phyloP scores from a whole-genome alignment of 2,329 filamentous ascomycete genomes.

The Aureobasidium lini region DNA sequence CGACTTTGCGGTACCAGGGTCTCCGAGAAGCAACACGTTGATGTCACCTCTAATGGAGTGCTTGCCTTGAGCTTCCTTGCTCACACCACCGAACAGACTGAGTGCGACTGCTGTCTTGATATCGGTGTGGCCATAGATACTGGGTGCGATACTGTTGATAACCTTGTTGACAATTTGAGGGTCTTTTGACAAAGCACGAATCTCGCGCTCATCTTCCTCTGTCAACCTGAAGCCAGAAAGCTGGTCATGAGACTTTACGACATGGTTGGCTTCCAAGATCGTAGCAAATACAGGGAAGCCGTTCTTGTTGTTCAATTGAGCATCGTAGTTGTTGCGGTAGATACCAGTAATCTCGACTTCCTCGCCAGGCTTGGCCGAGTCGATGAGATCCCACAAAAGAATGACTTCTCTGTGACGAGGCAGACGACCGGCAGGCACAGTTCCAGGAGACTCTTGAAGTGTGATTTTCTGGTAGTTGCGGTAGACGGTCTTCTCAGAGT shows the following conservation, averaged over 20 bases:
- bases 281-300: constrained; percentile 98
- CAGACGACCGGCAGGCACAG: constrained; percentile 88
- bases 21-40: constrained; percentile 91
- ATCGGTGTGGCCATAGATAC: constrained; percentile 93
- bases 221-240: constrained; percentile 93
- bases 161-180: constrained; percentile 90
- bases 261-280: constrained; percentile 92
- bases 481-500: constrained; percentile 96
- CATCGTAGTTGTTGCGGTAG: constrained; percentile 97
- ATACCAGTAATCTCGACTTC: constrained; percentile 96
- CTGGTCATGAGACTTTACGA: constrained; percentile 95
- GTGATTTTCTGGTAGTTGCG: constrained; percentile 98
- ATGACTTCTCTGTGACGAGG: constrained; percentile 92
- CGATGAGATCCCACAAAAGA: constrained; percentile 92
- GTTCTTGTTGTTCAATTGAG: constrained; percentile 95
- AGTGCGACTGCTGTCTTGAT: constrained; percentile 96
- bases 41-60: constrained; percentile 95
- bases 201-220: constrained; percentile 87
- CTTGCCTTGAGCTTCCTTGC: constrained; percentile 80
- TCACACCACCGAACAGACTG: constrained; percentile 89
- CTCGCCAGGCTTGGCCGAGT: constrained; percentile 92
- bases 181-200: constrained; percentile 79
- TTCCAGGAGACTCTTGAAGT: constrained; percentile 92
- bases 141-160: constrained; percentile 86
- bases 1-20: constrained; percentile 96